Evolutionary conservation across 2,329 filamentous ascomycete species (phyloP), one percentile per base, ranked within the genome.

Genomic region (Stylonectria norvegica): DNA sequence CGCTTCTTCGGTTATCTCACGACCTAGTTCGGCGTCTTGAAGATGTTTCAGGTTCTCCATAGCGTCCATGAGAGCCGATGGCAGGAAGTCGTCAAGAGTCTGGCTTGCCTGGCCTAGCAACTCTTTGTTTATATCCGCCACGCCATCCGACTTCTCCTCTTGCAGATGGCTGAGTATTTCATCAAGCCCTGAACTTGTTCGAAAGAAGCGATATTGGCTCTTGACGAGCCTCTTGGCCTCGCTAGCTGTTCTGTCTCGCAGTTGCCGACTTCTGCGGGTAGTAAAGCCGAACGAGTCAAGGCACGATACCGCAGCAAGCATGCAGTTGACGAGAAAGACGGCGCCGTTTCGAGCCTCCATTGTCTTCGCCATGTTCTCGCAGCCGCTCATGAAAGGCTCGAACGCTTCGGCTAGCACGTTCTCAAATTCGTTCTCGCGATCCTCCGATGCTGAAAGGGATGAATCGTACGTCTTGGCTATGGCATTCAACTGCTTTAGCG

Each of bases 1-100:
- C 0, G 90, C 91, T 49, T 86, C 79, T 54, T 94, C 87, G 0
- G 88, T 93, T 34, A 95, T 78, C 33, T 82, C 73, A 34, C 87
- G 79, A 11, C 85, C 84, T 42, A 95, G 68, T 9, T 73, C 74
- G 1, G 85, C 78, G 55, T 87, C 86, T 47, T 85, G 81, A 2
- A 98, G 67, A 29, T 79, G 72, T 49, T 83, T 84, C 18, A 97
- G 65, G 45, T 89, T 87, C 36, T 93, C 86, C 53, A 87, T 81
- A 3, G 90, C 90, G 60, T 98, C 93, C 73, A 96, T 91, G 20
- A 95, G 74, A 3, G 91, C 93, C 1, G 89, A 94, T 0, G 93
- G 90, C 17, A 98, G 71, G 66, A 97, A 98, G 45, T 89, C 83
- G 58, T 98, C 93, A 5, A 98, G 72, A 28, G 75, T 77, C 55